Conservation (phyloP, 2,329 filamentous ascomycete genomes). For the Xylaria sp. region DNA sequence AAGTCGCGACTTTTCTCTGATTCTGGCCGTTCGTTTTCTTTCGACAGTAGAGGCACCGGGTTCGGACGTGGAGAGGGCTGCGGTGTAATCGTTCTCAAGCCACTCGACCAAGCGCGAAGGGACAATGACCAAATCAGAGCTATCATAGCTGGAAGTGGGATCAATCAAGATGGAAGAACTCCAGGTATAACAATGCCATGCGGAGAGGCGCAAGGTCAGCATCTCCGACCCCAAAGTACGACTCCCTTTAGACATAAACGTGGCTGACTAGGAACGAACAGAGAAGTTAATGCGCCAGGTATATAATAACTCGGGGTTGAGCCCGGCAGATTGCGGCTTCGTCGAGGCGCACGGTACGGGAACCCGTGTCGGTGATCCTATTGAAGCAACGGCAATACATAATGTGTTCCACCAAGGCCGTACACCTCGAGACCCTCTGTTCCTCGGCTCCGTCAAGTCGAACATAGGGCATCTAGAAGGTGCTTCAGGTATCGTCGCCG, state of each 20-base stretch:
- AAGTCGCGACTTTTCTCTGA: slow-evolving; percentile 62
- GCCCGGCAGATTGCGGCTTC: slow-evolving; percentile 55
- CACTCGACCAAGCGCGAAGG: slow-evolving; percentile 62
- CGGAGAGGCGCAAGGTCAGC: slow-evolving; percentile 58
- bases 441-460: slow-evolving; percentile 62
- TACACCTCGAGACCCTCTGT: slow-evolving; percentile 56
- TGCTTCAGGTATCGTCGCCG: slow-evolving; percentile 61
- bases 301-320: slow-evolving; percentile 55
- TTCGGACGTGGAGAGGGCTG: slow-evolving; percentile 72
- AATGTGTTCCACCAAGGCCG: slow-evolving; percentile 56
- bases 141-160: slow-evolving; percentile 61
- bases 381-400: slow-evolving; percentile 63
- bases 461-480: slow-evolving; percentile 65
- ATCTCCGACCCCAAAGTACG: neutral
- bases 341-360: slow-evolving; percentile 68
- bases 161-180: slow-evolving; percentile 67
- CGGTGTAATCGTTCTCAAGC: slow-evolving; percentile 67
- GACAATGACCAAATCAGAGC: slow-evolving; percentile 67
- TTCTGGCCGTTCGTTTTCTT: slow-evolving; percentile 63
- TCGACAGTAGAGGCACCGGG: slow-evolving; percentile 63
- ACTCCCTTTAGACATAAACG: neutral
- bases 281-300: slow-evolving; percentile 57
- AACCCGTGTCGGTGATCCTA: slow-evolving; percentile 65
- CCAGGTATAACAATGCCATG: slow-evolving; percentile 69
- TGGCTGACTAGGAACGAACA: slow-evolving; percentile 41